Evolutionary conservation across 2,329 filamentous ascomycete genomes (phyloP).

Genomic region (Talaromyces sp.): DNA sequence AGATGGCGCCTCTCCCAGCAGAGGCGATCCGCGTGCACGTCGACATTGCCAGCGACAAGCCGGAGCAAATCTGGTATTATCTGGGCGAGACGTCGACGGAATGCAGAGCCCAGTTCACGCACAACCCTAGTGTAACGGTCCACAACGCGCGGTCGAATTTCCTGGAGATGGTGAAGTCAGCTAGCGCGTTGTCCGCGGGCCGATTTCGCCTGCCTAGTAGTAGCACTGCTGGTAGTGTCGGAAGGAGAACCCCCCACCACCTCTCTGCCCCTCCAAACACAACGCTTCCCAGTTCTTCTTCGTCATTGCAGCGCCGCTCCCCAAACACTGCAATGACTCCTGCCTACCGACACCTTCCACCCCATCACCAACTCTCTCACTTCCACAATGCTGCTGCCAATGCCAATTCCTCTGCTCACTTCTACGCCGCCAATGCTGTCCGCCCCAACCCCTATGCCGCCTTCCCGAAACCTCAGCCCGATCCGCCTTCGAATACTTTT

Average conservation of each 20-base stretch:
- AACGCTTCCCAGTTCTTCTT: constrained; percentile 22
- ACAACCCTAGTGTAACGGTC: constrained; percentile 58
- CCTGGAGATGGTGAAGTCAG: constrained; percentile 44
- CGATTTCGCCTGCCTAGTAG: constrained; percentile 14
- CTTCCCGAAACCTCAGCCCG: constrained; percentile 19
- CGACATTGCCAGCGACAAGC: constrained; percentile 59
- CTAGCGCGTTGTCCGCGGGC: constrained; percentile 27
- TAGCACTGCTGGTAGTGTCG: constrained; percentile 9
- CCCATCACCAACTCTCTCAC: constrained; percentile 8
- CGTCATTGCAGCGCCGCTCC: constrained; percentile 23
- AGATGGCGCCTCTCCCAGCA: constrained; percentile 55
- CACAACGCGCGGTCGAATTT: constrained; percentile 51
- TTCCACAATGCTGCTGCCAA: constrained; percentile 4
- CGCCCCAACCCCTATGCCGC: constrained; percentile 22
- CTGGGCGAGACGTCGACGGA: constrained; percentile 83
- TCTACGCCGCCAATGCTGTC: constrained; percentile 17
- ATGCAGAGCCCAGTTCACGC: constrained; percentile 84
- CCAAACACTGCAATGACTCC: constrained; percentile 43
- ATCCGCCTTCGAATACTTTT: constrained; percentile 34
- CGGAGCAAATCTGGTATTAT: constrained; percentile 83
- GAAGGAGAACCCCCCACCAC: constrained; percentile 25
- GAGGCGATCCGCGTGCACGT: constrained; percentile 65
- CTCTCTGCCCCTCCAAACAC: constrained; percentile 21
- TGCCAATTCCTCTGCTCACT: constrained; percentile 15
- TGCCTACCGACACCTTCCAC: constrained; percentile 40